Percentiles rank a stretch among this genome's conserved stretches.
phyloP scores from a whole-genome alignment of 176 grass and related monocot species.

The Musa itinerans region DNA sequence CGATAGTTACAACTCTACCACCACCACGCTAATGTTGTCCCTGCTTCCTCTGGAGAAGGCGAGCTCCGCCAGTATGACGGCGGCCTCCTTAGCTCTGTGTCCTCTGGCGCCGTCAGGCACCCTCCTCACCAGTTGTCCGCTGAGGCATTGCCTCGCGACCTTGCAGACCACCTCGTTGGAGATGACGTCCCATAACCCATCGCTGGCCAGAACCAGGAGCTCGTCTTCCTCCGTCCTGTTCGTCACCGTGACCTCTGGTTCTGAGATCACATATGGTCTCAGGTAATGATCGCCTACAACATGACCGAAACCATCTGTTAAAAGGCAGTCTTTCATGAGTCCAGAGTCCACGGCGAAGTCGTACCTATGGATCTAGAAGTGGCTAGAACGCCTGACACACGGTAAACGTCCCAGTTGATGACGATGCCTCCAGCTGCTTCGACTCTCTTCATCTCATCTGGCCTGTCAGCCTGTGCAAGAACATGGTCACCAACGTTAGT shows the following conservation, averaged over 20 bases:
- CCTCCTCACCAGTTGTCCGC: constrained; percentile 25
- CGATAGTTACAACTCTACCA: constrained; percentile 34
- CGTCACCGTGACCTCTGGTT: constrained; percentile 48
- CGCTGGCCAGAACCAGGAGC: constrained; percentile 71
- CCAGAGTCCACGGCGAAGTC: not conserved
- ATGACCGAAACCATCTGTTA: not conserved
- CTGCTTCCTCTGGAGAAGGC: constrained; percentile 42
- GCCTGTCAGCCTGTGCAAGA: constrained; percentile 48
- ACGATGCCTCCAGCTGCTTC: constrained; percentile 66
- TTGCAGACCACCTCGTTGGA: constrained; percentile 50
- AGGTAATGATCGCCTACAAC: constrained; percentile 68
- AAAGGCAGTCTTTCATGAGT: too few species aligned
- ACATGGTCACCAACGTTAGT: too few species aligned
- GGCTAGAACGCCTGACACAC: constrained; percentile 62
- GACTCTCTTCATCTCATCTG: constrained; percentile 68
- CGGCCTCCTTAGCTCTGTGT: constrained; percentile 40
- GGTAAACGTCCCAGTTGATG: constrained; percentile 76
- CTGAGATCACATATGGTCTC: constrained; percentile 58
- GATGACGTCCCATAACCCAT: constrained; percentile 72
- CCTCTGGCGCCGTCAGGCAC: constrained; percentile 20
- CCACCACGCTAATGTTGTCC: constrained; percentile 73
- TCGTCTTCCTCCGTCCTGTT: constrained; percentile 43
- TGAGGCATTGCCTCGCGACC: constrained; percentile 49
- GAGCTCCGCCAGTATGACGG: constrained; percentile 44
- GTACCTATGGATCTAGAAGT: constrained; percentile 84